Evolutionary conservation across 2,329 filamentous ascomycete genomes (phyloP).

Genomic region (Penicillium glabrum): DNA sequence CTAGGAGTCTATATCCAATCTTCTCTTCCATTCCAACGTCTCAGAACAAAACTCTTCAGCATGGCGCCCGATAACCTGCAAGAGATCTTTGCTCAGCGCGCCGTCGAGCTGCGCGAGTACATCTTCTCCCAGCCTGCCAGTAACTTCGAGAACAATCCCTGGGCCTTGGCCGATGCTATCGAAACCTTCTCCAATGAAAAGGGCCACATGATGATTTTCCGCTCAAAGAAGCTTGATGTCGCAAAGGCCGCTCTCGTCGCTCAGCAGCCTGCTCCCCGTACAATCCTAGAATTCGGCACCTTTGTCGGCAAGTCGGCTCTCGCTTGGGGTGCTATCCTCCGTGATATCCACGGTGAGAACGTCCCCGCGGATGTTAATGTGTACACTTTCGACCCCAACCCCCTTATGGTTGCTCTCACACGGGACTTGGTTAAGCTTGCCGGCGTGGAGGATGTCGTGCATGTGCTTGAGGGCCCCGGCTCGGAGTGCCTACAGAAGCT

Average conservation of each 20-base stretch:
- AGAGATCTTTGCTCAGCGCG: constrained; percentile 7
- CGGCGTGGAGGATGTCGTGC: constrained; percentile 33
- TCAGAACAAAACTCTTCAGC: constrained; percentile 2
- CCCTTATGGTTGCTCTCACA: constrained; percentile 30
- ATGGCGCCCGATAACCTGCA: background rate
- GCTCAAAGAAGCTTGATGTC: constrained; percentile 26
- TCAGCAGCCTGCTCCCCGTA: constrained; percentile 28
- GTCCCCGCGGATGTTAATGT: constrained; percentile 24
- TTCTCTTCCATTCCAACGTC: background rate
- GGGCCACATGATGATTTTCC: constrained; percentile 36
- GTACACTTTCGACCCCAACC: constrained; percentile 40
- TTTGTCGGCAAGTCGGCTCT: constrained; percentile 41
- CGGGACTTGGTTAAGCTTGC: constrained; percentile 35
- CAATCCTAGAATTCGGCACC: constrained; percentile 38
- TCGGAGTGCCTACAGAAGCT: constrained; percentile 31
- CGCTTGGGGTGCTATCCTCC: constrained; percentile 27
- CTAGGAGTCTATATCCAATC: constrained; percentile 2
- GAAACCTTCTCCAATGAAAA: constrained; percentile 30
- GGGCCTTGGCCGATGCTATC: constrained; percentile 30
- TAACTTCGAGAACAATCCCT: constrained; percentile 25
- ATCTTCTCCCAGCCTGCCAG: constrained; percentile 20
- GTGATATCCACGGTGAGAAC: constrained; percentile 22
- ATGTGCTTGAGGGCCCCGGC: constrained; percentile 35
- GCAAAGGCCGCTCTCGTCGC: constrained; percentile 19
- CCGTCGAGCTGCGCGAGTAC: constrained; percentile 16